Percentiles rank a stretch among this genome's conserved stretches.
These are phyloP conservation scores for Coix lacrymajobi DNA, from an alignment of 176 grass and related monocot species.

Conservation along the genomic window DNA sequence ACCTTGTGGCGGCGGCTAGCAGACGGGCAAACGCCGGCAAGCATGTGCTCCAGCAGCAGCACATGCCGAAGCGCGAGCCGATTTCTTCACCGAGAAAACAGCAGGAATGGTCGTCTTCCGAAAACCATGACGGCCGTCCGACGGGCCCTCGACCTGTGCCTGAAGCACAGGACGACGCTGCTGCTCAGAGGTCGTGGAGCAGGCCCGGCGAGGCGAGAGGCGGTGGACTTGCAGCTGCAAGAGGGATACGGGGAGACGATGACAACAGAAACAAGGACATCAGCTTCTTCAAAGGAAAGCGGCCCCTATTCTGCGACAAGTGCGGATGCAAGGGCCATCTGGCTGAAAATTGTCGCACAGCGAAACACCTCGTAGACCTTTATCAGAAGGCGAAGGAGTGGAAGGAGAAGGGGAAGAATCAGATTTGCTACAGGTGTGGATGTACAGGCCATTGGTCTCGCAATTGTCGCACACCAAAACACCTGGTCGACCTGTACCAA, in stretches of 20 bases:
- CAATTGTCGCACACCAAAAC: neutral
- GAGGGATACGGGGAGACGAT: neutral
- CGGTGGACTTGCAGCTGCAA: neutral
- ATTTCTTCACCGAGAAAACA: neutral
- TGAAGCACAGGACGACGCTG: neutral
- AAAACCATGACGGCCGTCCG: neutral
- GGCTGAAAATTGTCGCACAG: neutral
- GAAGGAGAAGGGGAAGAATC: neutral
- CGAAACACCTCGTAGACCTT: neutral
- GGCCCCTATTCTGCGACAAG: neutral
- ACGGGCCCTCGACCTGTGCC: neutral
- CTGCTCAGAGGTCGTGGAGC: neutral
- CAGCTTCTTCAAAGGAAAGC: neutral
- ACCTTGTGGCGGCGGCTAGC: neutral
- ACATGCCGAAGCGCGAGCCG: neutral
- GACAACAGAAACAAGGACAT: neutral
- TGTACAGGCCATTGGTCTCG: neutral
- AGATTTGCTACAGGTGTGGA: constrained; percentile 18
- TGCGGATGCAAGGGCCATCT: constrained; percentile 9
- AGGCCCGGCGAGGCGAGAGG: neutral
- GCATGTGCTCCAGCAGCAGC: constrained; percentile 21
- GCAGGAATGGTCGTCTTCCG: neutral
- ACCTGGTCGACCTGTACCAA: constrained; percentile 7
- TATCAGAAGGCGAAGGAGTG: neutral
- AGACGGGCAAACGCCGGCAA: neutral